Base-by-base conservation (phyloP, 2,329 filamentous ascomycete species). In the Colletotrichum camelliae region DNA sequence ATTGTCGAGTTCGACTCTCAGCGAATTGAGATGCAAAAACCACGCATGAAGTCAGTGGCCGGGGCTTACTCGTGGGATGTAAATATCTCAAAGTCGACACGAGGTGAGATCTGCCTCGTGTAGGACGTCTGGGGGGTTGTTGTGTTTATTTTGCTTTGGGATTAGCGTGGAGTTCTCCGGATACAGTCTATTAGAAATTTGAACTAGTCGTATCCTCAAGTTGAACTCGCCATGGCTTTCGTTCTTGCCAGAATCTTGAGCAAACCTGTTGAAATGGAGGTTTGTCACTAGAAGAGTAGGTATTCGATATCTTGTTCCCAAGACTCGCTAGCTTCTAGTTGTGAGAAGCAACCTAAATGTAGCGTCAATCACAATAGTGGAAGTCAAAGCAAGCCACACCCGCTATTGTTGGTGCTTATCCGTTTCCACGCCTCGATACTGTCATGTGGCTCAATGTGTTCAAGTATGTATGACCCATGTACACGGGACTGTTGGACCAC, bases 51-150 rank as follows among this genome's bases (percentile, higher is more conserved):
- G 27, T 66, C 62, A 7, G 39, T 66, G 7, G 62, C 62, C 5
- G 62, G 62, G 10, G 37, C 62, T 15, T 66, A 66, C 18, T 66
- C 62, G 8, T 66, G 62, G 62, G 62, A 66, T 31, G 62, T 66
- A 29, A 33, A 62, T 18, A 16, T 33, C 33, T 21, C 58, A 37
- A 37, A 33, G 55, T 52, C 43, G 1, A 21, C 43, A 52, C 43
- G 1, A 52, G n/a, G 43, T 13, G 43, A 21, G 6, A 52, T 52
- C 10, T 52, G 43, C 6, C 18, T 21, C 3, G 43, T 52, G 5
- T 52, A 52, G 1, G 43, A 52, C 0, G 43, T 3, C n/a, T 13
- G 18, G n/a, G n/a, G 1, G 10, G 21, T 7, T 21, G 1, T 13
- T 52, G 10, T 21, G 5, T 1, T 13, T 21, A 10, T 21, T 52